Percentiles rank a stretch among this genome's conserved stretches.
These are phyloP conservation scores for Colletotrichum sublineola DNA, from an alignment of 2,329 filamentous ascomycete genomes.

Conservation along the genomic window DNA sequence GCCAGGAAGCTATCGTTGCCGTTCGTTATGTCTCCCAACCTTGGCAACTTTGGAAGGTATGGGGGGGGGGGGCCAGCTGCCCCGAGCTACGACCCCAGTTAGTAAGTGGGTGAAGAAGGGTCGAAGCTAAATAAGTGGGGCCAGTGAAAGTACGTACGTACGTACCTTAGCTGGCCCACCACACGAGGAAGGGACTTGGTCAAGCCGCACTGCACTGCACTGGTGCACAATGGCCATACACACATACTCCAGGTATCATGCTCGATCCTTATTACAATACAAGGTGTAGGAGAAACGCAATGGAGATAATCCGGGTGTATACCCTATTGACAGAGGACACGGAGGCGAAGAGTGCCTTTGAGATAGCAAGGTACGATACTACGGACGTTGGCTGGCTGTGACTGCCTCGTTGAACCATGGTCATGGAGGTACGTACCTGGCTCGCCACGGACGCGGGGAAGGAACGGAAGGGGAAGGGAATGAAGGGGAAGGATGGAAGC, in stretches of 20 bases:
- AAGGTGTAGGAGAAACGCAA: too few species aligned
- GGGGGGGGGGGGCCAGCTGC: neutral
- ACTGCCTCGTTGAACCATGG: too few species aligned
- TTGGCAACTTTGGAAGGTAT: neutral
- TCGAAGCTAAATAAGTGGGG: neutral
- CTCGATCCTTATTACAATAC: too few species aligned
- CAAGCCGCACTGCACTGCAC: too few species aligned
- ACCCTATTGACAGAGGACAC: too few species aligned
- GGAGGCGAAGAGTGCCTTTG: too few species aligned
- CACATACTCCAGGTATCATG: too few species aligned
- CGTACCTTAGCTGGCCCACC: neutral
- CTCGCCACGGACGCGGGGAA: constrained; percentile 15
- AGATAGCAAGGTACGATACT: too few species aligned
- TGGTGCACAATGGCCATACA: too few species aligned
- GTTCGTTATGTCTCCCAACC: neutral
- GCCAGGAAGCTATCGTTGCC: constrained; percentile 30
- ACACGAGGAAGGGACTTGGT: constrained; percentile 5
- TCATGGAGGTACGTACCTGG: neutral
- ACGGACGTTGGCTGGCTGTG: too few species aligned
- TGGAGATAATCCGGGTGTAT: too few species aligned
- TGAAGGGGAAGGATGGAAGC: neutral
- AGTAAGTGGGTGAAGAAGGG: neutral
- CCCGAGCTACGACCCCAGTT: neutral
- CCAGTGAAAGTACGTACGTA: neutral
- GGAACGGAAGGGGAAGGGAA: constrained; percentile 10